Evolutionary conservation across 768 basidiomycete species (phyloP).

Genomic region (Rhodotorula graminis): DNA sequence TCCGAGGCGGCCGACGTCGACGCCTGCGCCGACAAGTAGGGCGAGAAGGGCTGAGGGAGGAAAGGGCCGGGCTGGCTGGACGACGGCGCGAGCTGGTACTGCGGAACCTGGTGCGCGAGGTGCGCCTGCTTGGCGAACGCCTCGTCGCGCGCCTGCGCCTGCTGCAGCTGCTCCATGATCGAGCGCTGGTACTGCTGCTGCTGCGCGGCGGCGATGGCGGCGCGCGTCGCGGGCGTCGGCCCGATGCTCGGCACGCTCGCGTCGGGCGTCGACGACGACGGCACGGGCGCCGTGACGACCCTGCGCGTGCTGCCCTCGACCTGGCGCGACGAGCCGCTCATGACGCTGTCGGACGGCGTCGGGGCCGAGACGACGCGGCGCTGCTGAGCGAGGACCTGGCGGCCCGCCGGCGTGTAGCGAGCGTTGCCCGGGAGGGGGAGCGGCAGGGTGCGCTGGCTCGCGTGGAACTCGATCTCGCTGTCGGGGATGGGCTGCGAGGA

Average conservation of each 20-base stretch:
- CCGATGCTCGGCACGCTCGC: background rate
- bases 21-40: background rate
- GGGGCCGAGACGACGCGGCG: constrained; percentile 15
- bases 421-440: constrained; percentile 35
- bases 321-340: background rate
- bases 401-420: constrained; percentile 24
- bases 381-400: background rate
- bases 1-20: background rate
- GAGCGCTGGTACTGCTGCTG: background rate
- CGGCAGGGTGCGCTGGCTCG: background rate
- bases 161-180: background rate
- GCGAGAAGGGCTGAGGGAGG: background rate
- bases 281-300: background rate
- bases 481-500: background rate
- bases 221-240: too few relatives aligned
- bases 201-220: too few relatives aligned
- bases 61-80: background rate
- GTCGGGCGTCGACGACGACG: background rate
- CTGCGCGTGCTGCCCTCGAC: background rate
- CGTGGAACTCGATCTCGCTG: background rate
- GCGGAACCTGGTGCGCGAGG: constrained; percentile 2
- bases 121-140: background rate
- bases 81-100: background rate
- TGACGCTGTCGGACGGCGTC: background rate
- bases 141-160: too few relatives aligned